These are phyloP conservation scores for Picea glauca DNA, from an alignment of 75 land plant genomes.

Conservation along the genomic window DNA sequence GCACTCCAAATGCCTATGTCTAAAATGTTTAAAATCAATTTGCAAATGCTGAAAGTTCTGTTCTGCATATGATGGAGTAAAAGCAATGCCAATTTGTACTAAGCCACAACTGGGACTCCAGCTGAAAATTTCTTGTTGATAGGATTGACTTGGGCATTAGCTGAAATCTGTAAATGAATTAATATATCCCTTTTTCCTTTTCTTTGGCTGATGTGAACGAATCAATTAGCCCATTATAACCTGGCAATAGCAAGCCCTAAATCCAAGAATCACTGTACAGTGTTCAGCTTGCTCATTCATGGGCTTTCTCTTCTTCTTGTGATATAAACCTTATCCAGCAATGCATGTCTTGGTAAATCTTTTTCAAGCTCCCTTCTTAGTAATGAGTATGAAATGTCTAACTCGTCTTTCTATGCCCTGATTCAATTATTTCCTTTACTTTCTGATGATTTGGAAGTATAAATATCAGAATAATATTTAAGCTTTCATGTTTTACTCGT, in stretches of 20 bases:
- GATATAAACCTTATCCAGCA: neutral
- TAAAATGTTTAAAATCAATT: neutral
- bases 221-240: neutral
- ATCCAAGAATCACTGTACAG: neutral
- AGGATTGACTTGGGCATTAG: too few relatives aligned
- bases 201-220: neutral
- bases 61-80: neutral
- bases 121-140: neutral
- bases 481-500: neutral
- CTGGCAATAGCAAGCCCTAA: neutral
- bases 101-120: neutral
- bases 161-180: too few relatives aligned
- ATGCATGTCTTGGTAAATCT: neutral
- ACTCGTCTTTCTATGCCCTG: neutral
- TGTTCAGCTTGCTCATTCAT: neutral
- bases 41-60: neutral
- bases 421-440: neutral
- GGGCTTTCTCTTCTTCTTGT: neutral
- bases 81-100: neutral
- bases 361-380: neutral
- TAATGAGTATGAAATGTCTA: neutral
- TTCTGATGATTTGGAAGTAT: neutral
- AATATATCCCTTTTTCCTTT: neutral
- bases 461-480: neutral
- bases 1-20: neutral